Base-by-base conservation (phyloP, 192 early-diverging fungal genomes). In the Geranomyces michiganensis region DNA sequence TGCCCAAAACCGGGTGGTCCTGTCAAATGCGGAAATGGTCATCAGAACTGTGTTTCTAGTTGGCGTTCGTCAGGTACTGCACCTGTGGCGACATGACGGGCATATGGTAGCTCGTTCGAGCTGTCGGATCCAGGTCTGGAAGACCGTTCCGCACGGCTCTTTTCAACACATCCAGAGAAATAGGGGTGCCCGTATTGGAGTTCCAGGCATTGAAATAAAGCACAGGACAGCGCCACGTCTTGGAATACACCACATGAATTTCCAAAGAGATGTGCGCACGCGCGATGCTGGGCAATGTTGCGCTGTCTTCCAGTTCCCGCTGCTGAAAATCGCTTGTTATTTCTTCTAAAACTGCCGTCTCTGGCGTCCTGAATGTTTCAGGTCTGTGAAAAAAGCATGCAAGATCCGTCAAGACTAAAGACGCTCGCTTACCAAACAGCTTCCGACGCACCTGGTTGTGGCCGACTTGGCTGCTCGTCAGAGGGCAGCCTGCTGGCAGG, bases 241-340 rank as follows among this genome's bases (percentile, higher is more conserved):
- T 31, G 12, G 85, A 87, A 65, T 84, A 90, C 8, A 88, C 72
- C 4, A 90, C 80, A 74, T 90, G 88, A 58, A 87, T 82, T 53
- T 83, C 79, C 12, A 73, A 17, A 30, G 15, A 44, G 6, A 60
- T 53, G 6, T 53, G 7, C 3, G 36, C 10, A 10, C 5, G 36
- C 10, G 36, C 3, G 10, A 3, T 10, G 10, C 36, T 41, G 36
- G 3, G 36, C 36, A 41, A 10, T 10, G 36, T 41, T 10, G 36
- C 36, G 36, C 36, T 41, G 36, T 41, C 36, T 41, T 41, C 36
- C 10, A 10, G 36, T 10, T 41, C 36, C n/a, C n/a, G n/a, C 10
- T 41, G 36, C 36, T 41, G 5, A 41, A 41, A 10, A 10, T 41
- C 36, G n/a, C n/a, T n/a, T 10, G 10, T 10, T 10, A 10, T 7